Evolutionary conservation across 2,329 filamentous ascomycete species (phyloP), one percentile per base, ranked within the genome.

Genomic region (Myriosclerotinia curreyana): DNA sequence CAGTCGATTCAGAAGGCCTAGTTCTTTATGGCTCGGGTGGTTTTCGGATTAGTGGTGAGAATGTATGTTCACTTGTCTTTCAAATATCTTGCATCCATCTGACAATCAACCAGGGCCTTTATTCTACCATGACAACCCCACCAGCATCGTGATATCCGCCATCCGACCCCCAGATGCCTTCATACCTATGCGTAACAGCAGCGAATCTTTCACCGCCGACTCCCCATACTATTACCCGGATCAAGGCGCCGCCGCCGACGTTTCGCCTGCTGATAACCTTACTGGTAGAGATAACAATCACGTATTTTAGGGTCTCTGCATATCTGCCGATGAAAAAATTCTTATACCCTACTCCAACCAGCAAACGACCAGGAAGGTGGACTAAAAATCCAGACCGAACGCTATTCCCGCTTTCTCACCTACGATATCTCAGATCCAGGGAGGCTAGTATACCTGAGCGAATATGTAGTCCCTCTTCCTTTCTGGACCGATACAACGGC

Each of bases 231-330:
- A 83, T 56, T 90, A 88, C 71, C 74, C 85, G 60, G 8, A 49
- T 14, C 31, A 58, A 40, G 69, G 67, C 2, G 78, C 79, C 0
- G 73, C 79, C 17, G 72, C 79, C 20, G 72, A 76, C 12, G 79
- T 84, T 2, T 75, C 74, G 3, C 88, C 88, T 0, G 79, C 77
- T 17, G 79, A 88, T 67, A 84, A 86, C 0, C 78, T 80, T 1
- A 81, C 81, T 0, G 89, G 89, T 15, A 82, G 89, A 25, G 79
- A 81, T 62, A 91, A 92, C 74, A 92, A 92, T 74, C 87, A 90
- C 73, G 88, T 89, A n/a, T 84, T 91, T 56, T 89, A 92, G 75
- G 88, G 85, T 0, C 75, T 92, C 56, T 87, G 86, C 0, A 75
- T 83, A n/a, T 85, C 82, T 4, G 78, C 81, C 0, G 84, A 89